Evolutionary conservation across 2,329 filamentous ascomycete genomes (phyloP).

Genomic region (Penicillium sp.): DNA sequence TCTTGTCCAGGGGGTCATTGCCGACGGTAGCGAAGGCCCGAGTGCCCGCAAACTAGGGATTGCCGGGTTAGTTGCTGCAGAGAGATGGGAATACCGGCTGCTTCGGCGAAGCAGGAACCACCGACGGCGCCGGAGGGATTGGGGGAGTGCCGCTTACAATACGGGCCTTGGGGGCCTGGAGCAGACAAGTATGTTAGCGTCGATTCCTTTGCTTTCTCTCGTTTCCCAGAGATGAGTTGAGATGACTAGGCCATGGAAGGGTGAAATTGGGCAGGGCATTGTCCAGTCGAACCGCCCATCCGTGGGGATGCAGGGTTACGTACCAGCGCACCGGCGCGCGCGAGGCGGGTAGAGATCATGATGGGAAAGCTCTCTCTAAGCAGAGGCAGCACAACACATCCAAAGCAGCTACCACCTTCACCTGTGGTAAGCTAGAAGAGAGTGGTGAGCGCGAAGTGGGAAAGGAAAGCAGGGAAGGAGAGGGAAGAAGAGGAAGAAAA

Average conservation of each 20-base stretch:
- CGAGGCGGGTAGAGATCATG: conserved; percentile 49
- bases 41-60: conserved; percentile 60
- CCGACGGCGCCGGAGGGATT: conserved; percentile 1
- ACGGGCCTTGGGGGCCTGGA: conserved; percentile 46
- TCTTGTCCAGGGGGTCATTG: conserved; percentile 83
- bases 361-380: conserved; percentile 41
- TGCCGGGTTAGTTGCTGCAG: conserved; percentile 31
- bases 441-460: conserved; percentile 40
- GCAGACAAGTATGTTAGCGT: conserved; percentile 24
- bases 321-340: conserved; percentile 50
- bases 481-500: conserved; percentile 38
- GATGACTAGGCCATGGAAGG: too few relatives aligned
- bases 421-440: conserved; percentile 26
- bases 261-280: conserved; percentile 8
- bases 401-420: conserved; percentile 41
- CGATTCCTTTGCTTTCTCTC: too few relatives aligned
- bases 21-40: conserved; percentile 77
- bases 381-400: conserved; percentile 40
- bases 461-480: too few relatives aligned
- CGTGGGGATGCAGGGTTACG: conserved; percentile 20
- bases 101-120: background rate
- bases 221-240: conserved; percentile 1
- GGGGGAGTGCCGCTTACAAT: conserved; percentile 38
- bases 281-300: conserved; percentile 4
- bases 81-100: conserved; percentile 4